Percentiles rank a stretch among this genome's conserved stretches.
These are phyloP conservation scores for Tubosaeta sp. DNA, from an alignment of 768 basidiomycete genomes.

Conservation along the genomic window DNA sequence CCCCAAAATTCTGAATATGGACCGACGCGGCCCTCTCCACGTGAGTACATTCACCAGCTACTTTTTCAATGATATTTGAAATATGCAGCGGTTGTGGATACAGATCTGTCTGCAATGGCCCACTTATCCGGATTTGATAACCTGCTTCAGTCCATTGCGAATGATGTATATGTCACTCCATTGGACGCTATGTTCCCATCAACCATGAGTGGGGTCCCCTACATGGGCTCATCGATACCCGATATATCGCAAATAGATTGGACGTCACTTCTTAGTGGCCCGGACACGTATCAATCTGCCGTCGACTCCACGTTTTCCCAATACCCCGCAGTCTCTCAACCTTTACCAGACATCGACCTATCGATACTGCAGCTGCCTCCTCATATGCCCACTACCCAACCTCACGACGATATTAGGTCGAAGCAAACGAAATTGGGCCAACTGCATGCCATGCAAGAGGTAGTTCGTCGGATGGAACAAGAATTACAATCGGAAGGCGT, in stretches of 20 bases:
- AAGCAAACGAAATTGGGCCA: constrained; percentile 18
- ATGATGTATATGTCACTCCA: neutral
- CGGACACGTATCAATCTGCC: neutral
- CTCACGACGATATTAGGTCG: constrained; percentile 1
- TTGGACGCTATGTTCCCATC: neutral
- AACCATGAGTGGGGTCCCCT: neutral
- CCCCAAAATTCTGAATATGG: constrained; percentile 1
- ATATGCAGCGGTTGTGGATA: no score
- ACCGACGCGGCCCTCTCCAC: neutral
- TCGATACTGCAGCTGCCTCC: constrained; percentile 22
- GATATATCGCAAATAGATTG: constrained; percentile 11
- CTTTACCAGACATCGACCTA: constrained; percentile 24
- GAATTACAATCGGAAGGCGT: constrained; percentile 28
- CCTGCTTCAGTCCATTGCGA: constrained; percentile 6
- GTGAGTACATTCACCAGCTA: neutral
- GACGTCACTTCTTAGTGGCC: constrained; percentile 9
- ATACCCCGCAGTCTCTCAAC: neutral
- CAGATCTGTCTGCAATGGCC: neutral
- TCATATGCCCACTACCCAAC: neutral
- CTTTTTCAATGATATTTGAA: neutral
- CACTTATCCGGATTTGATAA: constrained; percentile 5
- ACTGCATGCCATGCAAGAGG: constrained; percentile 31
- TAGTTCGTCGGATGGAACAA: constrained; percentile 29
- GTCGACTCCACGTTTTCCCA: constrained; percentile 1
- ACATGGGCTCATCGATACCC: neutral